These are phyloP conservation scores for Candida jianshihensis DNA, from an alignment of 805 yeast species.

Conservation along the genomic window DNA sequence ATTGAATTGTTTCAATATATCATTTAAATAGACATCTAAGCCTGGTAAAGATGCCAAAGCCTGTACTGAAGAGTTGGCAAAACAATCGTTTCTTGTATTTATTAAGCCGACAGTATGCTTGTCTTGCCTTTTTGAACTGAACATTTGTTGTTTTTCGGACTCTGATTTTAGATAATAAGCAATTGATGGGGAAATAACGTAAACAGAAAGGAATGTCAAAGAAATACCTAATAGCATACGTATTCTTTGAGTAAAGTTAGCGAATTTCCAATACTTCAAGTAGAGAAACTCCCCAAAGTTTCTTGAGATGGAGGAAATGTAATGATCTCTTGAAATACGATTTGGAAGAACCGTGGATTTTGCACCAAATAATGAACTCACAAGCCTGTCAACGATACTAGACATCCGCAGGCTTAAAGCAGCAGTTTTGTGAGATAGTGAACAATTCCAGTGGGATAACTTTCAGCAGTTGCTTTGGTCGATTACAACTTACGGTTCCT, in stretches of 20 bases:
- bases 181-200: conserved; percentile 26
- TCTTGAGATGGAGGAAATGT: conserved; percentile 8
- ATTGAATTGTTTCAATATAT: conserved; percentile 19
- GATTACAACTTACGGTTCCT: no score
- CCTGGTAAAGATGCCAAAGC: conserved; percentile 61
- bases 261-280: conserved; percentile 18
- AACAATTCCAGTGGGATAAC: no score
- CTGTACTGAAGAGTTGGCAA: conserved; percentile 85
- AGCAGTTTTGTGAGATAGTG: no score
- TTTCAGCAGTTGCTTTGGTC: no score
- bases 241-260: conserved; percentile 5
- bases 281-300: conserved; percentile 11
- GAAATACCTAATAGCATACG: conserved; percentile 21
- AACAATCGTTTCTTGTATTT: conserved; percentile 84
- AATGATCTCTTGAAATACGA: conserved; percentile 11
- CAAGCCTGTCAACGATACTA: conserved; percentile 2
- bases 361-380: neutral
- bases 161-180: conserved; percentile 11
- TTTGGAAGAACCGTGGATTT: neutral
- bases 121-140: conserved; percentile 51
- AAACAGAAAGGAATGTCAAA: conserved; percentile 20
- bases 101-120: conserved; percentile 75
- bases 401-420: no score
- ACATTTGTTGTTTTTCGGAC: conserved; percentile 20
- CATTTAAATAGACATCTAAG: conserved; percentile 48